Evolutionary conservation across 2,329 filamentous ascomycete species (phyloP).

Genomic region (Purpureocillium takamizusanense): DNA sequence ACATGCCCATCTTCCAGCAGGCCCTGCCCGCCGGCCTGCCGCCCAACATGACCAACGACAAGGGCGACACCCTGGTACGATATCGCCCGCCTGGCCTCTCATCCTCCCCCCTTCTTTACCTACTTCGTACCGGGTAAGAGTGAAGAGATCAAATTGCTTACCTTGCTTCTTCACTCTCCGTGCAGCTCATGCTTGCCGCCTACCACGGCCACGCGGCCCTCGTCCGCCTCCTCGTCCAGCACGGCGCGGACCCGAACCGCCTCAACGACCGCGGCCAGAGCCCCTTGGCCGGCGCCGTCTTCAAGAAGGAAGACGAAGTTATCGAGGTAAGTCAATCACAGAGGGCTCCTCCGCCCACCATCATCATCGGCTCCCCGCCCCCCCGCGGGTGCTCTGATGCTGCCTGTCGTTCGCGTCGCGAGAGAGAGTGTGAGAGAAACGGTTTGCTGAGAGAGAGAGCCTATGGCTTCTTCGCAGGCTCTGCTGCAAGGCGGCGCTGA

Average conservation of each 20-base stretch:
- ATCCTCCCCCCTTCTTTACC: too few species aligned
- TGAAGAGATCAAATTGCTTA: too few species aligned
- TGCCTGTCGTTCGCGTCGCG: too few species aligned
- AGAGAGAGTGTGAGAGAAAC: too few species aligned
- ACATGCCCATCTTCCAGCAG: conserved; percentile 48
- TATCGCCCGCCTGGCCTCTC: too few species aligned
- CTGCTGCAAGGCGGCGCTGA: conserved; percentile 45
- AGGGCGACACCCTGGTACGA: conserved; percentile 60
- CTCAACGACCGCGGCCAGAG: conserved; percentile 62
- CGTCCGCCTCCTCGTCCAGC: conserved; percentile 48
- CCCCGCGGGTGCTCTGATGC: too few species aligned
- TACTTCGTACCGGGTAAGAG: too few species aligned
- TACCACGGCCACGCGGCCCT: conserved; percentile 59
- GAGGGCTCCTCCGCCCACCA: background rate
- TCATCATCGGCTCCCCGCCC: too few species aligned
- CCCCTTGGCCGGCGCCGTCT: conserved; percentile 61
- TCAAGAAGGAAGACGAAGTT: conserved; percentile 60
- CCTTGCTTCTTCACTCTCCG: background rate
- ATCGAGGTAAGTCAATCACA: conserved; percentile 35
- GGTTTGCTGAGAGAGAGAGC: too few species aligned
- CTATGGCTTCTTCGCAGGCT: conserved; percentile 21
- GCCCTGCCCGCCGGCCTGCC: conserved; percentile 58
- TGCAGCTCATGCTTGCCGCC: conserved; percentile 60
- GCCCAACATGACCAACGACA: conserved; percentile 62
- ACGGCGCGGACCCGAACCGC: conserved; percentile 58